A percentile compares a stretch with the other conserved stretches of the same genome.
Conservation (phyloP, 2,329 filamentous ascomycete species). For the Orbilia ellipsospora region DNA sequence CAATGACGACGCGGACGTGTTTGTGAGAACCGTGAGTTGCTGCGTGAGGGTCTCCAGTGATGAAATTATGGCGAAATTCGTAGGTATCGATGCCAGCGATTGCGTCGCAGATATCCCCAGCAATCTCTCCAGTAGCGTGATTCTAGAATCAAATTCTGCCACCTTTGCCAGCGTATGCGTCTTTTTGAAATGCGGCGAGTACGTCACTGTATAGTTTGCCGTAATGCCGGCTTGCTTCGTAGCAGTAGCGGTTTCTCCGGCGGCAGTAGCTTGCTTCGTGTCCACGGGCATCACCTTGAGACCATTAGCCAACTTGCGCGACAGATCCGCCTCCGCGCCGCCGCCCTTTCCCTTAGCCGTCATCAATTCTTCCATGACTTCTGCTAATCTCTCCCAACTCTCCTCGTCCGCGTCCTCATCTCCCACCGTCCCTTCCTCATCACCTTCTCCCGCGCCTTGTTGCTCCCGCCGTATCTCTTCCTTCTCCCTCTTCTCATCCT, state of each 20-base stretch:
- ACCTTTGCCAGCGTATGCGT: slow-evolving; percentile 80
- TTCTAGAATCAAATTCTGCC: slow-evolving; percentile 85
- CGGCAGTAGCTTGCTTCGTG: slow-evolving; percentile 56
- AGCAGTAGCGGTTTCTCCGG: slow-evolving; percentile 23
- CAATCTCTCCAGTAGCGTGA: slow-evolving; percentile 80
- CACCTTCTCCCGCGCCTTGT: slow-evolving; percentile 65
- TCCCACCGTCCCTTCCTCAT: slow-evolving; percentile 60
- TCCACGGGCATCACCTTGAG: slow-evolving; percentile 54
- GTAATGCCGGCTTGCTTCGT: slow-evolving; percentile 50
- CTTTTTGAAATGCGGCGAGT: slow-evolving; percentile 73
- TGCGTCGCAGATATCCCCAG: slow-evolving; percentile 76
- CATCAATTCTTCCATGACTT: slow-evolving; percentile 69
- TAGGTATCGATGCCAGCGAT: slow-evolving; percentile 65
- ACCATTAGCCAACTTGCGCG: slow-evolving; percentile 57
- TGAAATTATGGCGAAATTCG: slow-evolving; percentile 77
- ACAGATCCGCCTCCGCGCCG: slow-evolving; percentile 59
- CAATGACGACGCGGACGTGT: slow-evolving; percentile 77
- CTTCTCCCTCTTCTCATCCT: slow-evolving; percentile 65
- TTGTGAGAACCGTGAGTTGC: slow-evolving; percentile 79
- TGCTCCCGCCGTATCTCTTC: slow-evolving; percentile 63
- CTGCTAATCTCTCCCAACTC: slow-evolving; percentile 76
- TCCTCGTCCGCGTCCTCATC: slow-evolving; percentile 65
- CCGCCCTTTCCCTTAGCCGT: slow-evolving; percentile 56
- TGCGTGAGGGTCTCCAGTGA: slow-evolving; percentile 82
- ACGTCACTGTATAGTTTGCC: slow-evolving; percentile 73